Base-by-base conservation (phyloP, 257 asterid species). In the Agastache rugosa region DNA sequence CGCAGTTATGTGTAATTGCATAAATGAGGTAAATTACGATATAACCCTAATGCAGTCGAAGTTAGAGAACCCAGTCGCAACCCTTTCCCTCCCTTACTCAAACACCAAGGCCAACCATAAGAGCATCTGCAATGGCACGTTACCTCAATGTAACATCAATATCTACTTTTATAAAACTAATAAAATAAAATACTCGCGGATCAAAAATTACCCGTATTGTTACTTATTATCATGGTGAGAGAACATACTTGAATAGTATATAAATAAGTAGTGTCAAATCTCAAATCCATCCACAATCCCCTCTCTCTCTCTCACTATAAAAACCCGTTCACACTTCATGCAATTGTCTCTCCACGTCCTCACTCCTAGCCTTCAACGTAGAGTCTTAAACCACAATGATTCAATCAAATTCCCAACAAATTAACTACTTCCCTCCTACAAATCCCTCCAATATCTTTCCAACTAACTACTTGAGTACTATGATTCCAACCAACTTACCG, bases 291-390 rank as follows among this genome's bases (percentile, higher is more conserved):
- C 65, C 42, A 59, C 27, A 51, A 51, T 22, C 14, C 42, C 42
- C 68, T 51, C 59, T 50, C 23, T 44, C 51, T 44, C 51, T 45
- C 44, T 29, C 11, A 20, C 27, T 20, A 44, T 39, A 66, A 87
- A 89, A 89, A 78, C 44, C 73, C 83, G 80, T 29, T 23, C 72
- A 67, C 68, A 62, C 80, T 69, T 79, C 85, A 80, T 66, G 84
- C 89, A 81, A 35, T 11, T 42, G 14, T 22, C 19, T 19, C 69
- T 11, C 50, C 17, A 63, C 61, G 62, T 56, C 65, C 79, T 69
- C 66, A 54, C 60, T 19, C 1, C 15, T 23, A 23, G 17, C 19
- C 63, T 55, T 48, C 19, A n/a, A 19, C 11, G 3, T 25, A 27
- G 37, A 51, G 7, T 3, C 6, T 8, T 6, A 42, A 5, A 27